phyloP scores from a whole-genome alignment of 305 asterid genomes.

The Fraxinus velutina region DNA sequence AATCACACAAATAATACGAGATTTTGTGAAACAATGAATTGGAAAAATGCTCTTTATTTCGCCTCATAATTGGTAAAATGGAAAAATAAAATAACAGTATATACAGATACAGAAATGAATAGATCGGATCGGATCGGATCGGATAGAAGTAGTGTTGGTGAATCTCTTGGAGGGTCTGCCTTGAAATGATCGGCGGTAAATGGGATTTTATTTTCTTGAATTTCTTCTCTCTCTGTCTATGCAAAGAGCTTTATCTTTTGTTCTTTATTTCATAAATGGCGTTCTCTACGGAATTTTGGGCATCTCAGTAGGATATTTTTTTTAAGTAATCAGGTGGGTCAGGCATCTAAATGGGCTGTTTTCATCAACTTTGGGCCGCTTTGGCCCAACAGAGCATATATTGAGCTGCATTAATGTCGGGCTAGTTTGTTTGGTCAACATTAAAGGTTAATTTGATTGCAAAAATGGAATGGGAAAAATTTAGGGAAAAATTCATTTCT shows the following conservation, averaged over 20 bases:
- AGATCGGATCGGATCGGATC: slow-evolving; percentile 53
- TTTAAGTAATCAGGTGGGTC: background rate
- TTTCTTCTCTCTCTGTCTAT: background rate
- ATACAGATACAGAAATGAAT: slow-evolving; percentile 5
- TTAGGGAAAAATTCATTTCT: too few relatives aligned
- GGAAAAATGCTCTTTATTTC: background rate
- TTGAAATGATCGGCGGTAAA: slow-evolving; percentile 50
- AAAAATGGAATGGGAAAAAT: too few relatives aligned
- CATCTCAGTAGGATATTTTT: slow-evolving; percentile 1
- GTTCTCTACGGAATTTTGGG: slow-evolving; percentile 20
- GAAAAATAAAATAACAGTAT: background rate
- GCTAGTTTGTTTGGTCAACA: background rate
- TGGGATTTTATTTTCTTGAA: slow-evolving; percentile 22
- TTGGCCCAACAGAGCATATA: background rate
- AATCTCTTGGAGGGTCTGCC: slow-evolving; percentile 21
- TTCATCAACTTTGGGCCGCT: background rate
- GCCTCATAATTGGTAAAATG: slow-evolving; percentile 3
- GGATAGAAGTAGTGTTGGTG: slow-evolving; percentile 27
- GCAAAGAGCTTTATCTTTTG: slow-evolving; percentile 26
- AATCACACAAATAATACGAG: background rate
- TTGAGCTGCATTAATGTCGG: background rate
- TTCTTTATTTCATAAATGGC: background rate
- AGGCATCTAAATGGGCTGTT: background rate
- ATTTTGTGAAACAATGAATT: background rate
- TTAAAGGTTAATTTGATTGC: too few relatives aligned